phyloP scores from a whole-genome alignment of 2,329 filamentous ascomycete species.

The Hypoxylon sp. region DNA sequence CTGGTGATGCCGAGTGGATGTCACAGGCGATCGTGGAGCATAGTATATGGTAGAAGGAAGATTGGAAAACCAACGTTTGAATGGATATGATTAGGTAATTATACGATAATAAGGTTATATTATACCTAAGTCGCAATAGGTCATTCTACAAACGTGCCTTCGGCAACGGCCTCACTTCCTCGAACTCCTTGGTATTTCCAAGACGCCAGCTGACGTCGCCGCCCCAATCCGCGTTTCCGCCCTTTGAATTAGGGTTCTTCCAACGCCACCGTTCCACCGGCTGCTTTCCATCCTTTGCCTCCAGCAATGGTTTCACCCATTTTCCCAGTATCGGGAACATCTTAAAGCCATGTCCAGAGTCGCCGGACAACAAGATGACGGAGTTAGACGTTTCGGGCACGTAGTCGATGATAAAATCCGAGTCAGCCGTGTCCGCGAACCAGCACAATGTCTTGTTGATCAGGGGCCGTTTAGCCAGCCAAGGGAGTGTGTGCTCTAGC shows the following conservation, averaged over 20 bases:
- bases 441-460: constrained; percentile 23
- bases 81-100: constrained; percentile 1
- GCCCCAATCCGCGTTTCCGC: constrained; percentile 2
- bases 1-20: constrained; percentile 8
- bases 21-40: constrained; percentile 9
- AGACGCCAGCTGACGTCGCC: constrained; percentile 12
- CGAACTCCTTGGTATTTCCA: constrained; percentile 8
- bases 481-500: constrained; percentile 17
- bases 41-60: constrained; percentile 14
- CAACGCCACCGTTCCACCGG: constrained; percentile 19
- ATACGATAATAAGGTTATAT: not conserved
- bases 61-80: too few species aligned
- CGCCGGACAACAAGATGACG: constrained; percentile 24
- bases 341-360: constrained; percentile 32
- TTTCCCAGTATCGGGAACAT: constrained; percentile 28
- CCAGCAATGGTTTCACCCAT: constrained; percentile 16
- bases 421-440: constrained; percentile 30
- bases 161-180: not conserved
- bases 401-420: constrained; percentile 28
- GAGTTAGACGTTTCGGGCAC: constrained; percentile 20
- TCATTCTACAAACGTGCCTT: not conserved
- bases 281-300: constrained; percentile 5
- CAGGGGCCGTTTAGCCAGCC: constrained; percentile 23
- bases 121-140: not conserved
- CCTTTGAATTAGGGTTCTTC: constrained; percentile 13